Conservation (phyloP, 352 stramenopile genomes). For the Thalassiosira ordinaria region DNA sequence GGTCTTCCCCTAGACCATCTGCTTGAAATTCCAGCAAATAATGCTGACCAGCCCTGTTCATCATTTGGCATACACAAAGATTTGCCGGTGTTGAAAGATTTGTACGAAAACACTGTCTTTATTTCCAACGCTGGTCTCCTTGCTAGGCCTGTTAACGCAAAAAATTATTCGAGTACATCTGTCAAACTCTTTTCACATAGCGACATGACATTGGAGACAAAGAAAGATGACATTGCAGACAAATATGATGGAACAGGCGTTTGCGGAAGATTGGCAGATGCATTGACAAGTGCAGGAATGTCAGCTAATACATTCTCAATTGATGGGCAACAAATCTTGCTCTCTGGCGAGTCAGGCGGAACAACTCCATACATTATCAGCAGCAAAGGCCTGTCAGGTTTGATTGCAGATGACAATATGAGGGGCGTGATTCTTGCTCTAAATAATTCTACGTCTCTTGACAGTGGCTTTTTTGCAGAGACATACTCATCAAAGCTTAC, state of each 20-base stretch:
- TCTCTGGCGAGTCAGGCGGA: conserved; percentile 36
- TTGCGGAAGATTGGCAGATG: conserved; percentile 55
- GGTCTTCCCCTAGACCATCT: conserved; percentile 31
- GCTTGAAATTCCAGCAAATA: conserved; percentile 41
- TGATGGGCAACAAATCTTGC: conserved; percentile 32
- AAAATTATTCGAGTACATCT: conserved; percentile 51
- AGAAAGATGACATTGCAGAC: too few species aligned
- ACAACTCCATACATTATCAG: conserved; percentile 33
- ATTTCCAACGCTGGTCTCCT: conserved; percentile 77
- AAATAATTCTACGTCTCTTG: neutral
- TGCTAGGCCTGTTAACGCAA: conserved; percentile 53
- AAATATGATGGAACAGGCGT: too few species aligned
- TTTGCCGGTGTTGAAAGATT: conserved; percentile 51
- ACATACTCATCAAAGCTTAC: neutral
- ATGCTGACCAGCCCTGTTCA: conserved; percentile 59
- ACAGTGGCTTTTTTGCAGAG: neutral
- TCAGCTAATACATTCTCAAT: conserved; percentile 53
- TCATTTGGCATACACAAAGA: conserved; percentile 74
- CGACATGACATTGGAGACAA: conserved; percentile 28
- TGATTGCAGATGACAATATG: conserved; percentile 55
- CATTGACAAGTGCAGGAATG: conserved; percentile 41
- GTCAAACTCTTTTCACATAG: conserved; percentile 72
- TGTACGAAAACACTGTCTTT: conserved; percentile 76
- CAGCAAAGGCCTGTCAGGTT: conserved; percentile 31
- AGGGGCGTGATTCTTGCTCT: conserved; percentile 14